Percentiles rank a stretch among this genome's conserved stretches.
phyloP scores from a whole-genome alignment of 768 basidiomycete species.

The Dacryopinax primogenitus region DNA sequence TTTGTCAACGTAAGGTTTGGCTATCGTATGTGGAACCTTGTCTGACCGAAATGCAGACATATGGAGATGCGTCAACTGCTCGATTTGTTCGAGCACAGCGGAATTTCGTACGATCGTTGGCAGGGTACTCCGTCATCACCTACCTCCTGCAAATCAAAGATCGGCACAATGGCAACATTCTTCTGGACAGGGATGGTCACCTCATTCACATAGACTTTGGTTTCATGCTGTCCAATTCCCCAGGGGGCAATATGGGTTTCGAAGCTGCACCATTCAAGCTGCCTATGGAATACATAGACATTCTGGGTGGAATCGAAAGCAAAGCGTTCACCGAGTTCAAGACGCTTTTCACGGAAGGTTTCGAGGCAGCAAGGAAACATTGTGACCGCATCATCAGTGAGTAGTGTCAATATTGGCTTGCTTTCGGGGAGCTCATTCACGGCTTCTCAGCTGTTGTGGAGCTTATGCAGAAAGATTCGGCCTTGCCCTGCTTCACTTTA shows the following conservation, averaged over 20 bases:
- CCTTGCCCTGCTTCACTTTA: constrained; percentile 77
- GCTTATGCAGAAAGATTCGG: constrained; percentile 95
- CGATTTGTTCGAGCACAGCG: constrained; percentile 82
- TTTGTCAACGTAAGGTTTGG: constrained; percentile 57
- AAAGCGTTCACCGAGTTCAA: constrained; percentile 73
- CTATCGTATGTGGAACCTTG: background rate
- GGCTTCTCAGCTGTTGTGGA: constrained; percentile 59
- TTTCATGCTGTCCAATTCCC: constrained; percentile 93
- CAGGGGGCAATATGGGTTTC: constrained; percentile 84
- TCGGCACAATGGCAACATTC: constrained; percentile 95
- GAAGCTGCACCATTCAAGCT: constrained; percentile 99
- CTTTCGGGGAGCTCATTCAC: constrained; percentile 3
- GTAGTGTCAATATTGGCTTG: constrained; percentile 21
- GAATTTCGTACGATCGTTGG: constrained; percentile 86
- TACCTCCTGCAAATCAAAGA: constrained; percentile 97
- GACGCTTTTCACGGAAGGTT: constrained; percentile 78
- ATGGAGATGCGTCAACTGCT: constrained; percentile 75
- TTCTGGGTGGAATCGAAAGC: constrained; percentile 73
- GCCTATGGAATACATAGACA: constrained; percentile 87
- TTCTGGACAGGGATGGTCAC: constrained; percentile 88
- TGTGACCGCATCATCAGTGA: constrained; percentile 89
- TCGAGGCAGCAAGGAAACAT: constrained; percentile 86
- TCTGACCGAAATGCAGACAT: constrained; percentile 44
- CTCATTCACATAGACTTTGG: constrained; percentile 81
- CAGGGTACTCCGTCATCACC: constrained; percentile 89